Evolutionary conservation across 352 stramenopile species (phyloP), one percentile per base, ranked within the genome.

Genomic region (Globisporangium nagaii): DNA sequence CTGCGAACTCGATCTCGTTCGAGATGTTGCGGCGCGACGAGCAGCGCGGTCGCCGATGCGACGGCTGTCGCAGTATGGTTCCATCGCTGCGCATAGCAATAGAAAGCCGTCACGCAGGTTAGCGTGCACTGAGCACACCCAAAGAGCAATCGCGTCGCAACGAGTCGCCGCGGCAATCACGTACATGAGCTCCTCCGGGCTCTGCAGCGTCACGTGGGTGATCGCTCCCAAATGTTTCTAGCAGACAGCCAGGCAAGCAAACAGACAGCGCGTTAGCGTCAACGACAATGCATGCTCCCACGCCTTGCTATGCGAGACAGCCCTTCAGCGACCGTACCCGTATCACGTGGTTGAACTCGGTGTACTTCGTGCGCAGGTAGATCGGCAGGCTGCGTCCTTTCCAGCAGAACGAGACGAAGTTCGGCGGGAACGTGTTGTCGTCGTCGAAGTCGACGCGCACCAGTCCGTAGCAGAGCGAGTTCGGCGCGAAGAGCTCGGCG

Each of bases 281-380:
- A 42, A 35, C 46, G 2, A 32, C 22, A 58, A 19, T 35, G 13
- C 11, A 12, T 2, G 10, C 8, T 4, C 28, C 8, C 17, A 24
- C 4, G 13, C 24, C 17, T n/a, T n/a, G n/a, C n/a, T n/a, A n/a
- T n/a, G n/a, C n/a, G n/a, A n/a, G n/a, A n/a, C n/a, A n/a, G n/a
- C n/a, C n/a, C 22, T 40, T 24, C 20, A 12, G n/a, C 39, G 31
- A 66, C n/a, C 73, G 52, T 47, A 91, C 84, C 53, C 79, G 67
- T 60, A 95, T 95, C 36, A 90, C 78, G 46, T 93, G 85, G 60
- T 95, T 89, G 62, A 92, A 95, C 64, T 95, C 85, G 3, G 83
- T 83, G 66, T 88, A 91, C 53, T 95, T 95, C 7, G 82, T 90
- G 43, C 85, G 81, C 36, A 93, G 40, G 40, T 91, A 90, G 50